Percentiles rank a stretch among this genome's conserved stretches.
These are phyloP conservation scores for Stramenopiles sp. DNA, from an alignment of 352 stramenopile species.

Conservation along the genomic window DNA sequence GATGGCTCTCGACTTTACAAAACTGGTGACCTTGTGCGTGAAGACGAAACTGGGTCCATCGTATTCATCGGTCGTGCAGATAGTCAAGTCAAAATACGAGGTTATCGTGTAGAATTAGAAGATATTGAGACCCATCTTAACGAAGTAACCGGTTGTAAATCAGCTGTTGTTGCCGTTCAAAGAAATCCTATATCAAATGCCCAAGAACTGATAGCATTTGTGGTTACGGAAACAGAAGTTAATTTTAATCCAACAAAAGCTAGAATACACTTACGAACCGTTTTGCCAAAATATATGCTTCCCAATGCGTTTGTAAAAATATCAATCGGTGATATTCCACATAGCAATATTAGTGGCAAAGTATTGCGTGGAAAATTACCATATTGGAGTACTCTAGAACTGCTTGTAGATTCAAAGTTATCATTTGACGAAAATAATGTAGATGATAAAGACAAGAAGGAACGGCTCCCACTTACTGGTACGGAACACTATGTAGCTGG, in stretches of 20 bases:
- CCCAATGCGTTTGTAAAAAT: slow-evolving; percentile 9
- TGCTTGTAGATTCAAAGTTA: background rate
- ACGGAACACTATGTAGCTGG: background rate
- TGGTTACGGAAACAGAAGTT: background rate
- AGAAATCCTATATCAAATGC: slow-evolving; percentile 7
- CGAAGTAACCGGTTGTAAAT: background rate
- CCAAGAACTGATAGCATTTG: background rate
- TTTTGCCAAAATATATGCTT: slow-evolving; percentile 1
- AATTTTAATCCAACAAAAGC: slow-evolving; percentile 10
- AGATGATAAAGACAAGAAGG: background rate
- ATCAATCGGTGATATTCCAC: background rate
- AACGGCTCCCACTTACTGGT: background rate
- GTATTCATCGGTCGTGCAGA: slow-evolving; percentile 45
- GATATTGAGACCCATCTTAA: slow-evolving; percentile 36
- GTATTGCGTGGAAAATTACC: slow-evolving; percentile 3
- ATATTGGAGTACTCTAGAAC: background rate
- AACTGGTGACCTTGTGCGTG: slow-evolving; percentile 45
- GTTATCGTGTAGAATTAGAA: slow-evolving; percentile 51
- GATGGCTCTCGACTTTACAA: slow-evolving; percentile 27
- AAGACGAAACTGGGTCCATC: slow-evolving; percentile 32
- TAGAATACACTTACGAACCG: background rate
- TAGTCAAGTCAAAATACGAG: slow-evolving; percentile 48
- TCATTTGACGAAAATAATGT: background rate
- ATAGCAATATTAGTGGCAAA: slow-evolving; percentile 5
- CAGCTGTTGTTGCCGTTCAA: slow-evolving; percentile 7